Evolutionary conservation across 225 moss, liverwort and hornwort genomes (phyloP), one percentile per base, ranked within the genome.

Genomic region (Bryum argenteum): DNA sequence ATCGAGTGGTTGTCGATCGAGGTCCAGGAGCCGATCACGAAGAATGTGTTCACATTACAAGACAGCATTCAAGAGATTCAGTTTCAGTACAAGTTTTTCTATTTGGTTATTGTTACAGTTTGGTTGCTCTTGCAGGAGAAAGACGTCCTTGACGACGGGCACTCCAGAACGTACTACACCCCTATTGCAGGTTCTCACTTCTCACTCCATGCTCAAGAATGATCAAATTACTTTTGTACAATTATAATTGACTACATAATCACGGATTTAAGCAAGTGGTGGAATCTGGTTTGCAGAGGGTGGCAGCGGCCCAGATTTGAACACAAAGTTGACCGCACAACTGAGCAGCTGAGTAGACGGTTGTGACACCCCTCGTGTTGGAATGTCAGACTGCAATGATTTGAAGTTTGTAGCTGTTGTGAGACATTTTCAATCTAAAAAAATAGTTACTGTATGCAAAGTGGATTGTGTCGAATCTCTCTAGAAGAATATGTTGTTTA

Each of bases 101-200:
- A 12, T 52, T n/a, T n/a, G n/a, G n/a, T 39, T 58, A 17, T 66
- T 71, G 5, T 45, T 59, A 9, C 41, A n/a, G 23, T 48, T 20
- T 70, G 59, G 41, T 61, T 56, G 64, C 45, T 48, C 33, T 3
- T 81, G 69, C 84, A 78, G 84, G 81, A 38, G 75, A 47, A 71
- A 75, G 75, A 42, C 69, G 67, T 22, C 58, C 67, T 16, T n/a
- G n/a, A 75, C 64, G 21, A 17, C 67, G 67, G 75, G 75, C 11
- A 6, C 52, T 8, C 82, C 79, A 64, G 39, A 9, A 10, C 63
- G 10, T 11, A 67, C 18, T 52, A 79, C 47, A 23, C 53, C 67
- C 71, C 66, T 54, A 48, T 72, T 47, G 4, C 33, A 73, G 76
- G 76, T 79, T 63, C 5, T 37, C 59, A 39, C 23, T 11, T 8